Base-by-base conservation (phyloP, 2,329 filamentous ascomycete genomes). In the Penicillium hesseltinei region DNA sequence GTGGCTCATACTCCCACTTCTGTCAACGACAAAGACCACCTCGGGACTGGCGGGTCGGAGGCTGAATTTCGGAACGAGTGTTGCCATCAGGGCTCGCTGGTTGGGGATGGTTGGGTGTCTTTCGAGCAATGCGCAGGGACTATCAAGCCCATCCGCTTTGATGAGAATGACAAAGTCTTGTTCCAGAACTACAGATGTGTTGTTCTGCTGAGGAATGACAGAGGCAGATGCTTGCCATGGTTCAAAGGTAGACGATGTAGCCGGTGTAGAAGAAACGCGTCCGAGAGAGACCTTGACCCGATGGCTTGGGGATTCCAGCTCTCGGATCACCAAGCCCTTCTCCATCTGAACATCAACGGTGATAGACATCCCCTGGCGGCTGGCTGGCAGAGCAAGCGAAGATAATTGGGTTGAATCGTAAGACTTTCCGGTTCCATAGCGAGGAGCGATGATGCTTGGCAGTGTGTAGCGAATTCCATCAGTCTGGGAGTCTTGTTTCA, bases 21-120 rank as follows among this genome's bases (percentile, higher is more conserved):
- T 82, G 69, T 92, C 89, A 54, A 86, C 88, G 5, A 92, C 75
- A 62, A 92, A 91, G 19, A 91, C 83, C 23, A 92, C 81, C 67
- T 92, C 88, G 0, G 81, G 81, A 19, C 71, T 74, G 9, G 80
- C 77, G 0, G 80, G 68, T 0, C 84, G 83, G 0, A 90, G 74
- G n/a, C 78, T 77, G 72, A 90, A 90, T 60, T 84, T 86, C 2
- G 88, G 88, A 0, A 91, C 86, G 0, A 91, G 75, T 0, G 88
- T 89, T 0, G 82, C 77, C 87, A 92, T 90, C 57, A 91, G 68
- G 0, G 88, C 87, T 4, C 84, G 80, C 48, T 89, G 85, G 54
- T 84, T 78, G 0, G 81, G 76, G 2, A 89, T 77, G 0, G 75
- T 81, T 0, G 87, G 82, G 62, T 91, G 88, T 0, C 76, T 81